Evolutionary conservation across 768 basidiomycete genomes (phyloP).

Genomic region (Tulasnella sp.): DNA sequence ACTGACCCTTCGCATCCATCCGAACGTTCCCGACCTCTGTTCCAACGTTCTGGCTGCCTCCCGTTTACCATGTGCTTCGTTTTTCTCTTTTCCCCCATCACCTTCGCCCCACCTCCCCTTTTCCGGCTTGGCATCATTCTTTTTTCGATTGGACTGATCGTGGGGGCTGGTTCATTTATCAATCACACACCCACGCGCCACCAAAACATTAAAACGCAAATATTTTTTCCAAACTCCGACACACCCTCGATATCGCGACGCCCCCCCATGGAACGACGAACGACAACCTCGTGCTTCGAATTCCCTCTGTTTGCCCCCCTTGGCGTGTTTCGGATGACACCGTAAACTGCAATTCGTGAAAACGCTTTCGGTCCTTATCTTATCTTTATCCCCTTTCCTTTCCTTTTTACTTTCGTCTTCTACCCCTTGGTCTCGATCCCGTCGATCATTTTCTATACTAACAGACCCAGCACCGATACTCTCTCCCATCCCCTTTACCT

Average conservation of each 20-base stretch:
- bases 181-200: too few species aligned
- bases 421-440: not conserved
- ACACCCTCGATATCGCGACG: not conserved
- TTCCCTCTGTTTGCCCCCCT: too few species aligned
- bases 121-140: too few species aligned
- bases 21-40: too few species aligned
- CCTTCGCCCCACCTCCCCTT: too few species aligned
- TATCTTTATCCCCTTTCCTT: not conserved
- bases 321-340: not conserved
- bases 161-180: too few species aligned
- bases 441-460: not conserved
- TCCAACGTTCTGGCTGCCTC: too few species aligned
- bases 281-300: too few species aligned
- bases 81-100: not conserved
- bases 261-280: too few species aligned
- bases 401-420: not conserved
- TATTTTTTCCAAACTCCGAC: not conserved
- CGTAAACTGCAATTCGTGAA: not conserved
- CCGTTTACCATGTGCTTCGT: not conserved
- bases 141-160: too few species aligned
- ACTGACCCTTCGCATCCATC: too few species aligned
- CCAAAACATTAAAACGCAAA: not conserved
- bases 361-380: not conserved
- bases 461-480: constrained; percentile 17
- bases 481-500: constrained; percentile 17